phyloP scores from a whole-genome alignment of 169 alveolate genomes.

The Plasmodium vinckei region DNA sequence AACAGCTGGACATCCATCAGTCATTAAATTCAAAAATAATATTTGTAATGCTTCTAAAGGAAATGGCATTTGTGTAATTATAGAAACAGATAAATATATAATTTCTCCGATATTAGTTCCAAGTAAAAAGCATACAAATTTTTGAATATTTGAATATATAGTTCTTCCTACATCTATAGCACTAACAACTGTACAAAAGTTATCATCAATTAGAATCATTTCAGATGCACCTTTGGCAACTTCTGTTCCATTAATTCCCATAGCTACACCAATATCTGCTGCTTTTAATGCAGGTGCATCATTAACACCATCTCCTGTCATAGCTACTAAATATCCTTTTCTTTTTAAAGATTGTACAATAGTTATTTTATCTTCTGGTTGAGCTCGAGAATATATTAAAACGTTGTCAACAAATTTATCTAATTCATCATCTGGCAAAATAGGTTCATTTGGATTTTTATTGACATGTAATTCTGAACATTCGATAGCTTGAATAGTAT shows the following conservation, averaged over 20 bases:
- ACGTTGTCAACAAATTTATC: constrained; percentile 85
- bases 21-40: constrained; percentile 91
- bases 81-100: constrained; percentile 88
- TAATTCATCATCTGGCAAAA: constrained; percentile 85
- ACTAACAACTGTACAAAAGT: constrained; percentile 98
- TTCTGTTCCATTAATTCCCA: constrained; percentile 99
- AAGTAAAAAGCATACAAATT: constrained; percentile 93
- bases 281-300: constrained; percentile 99
- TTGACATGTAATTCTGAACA: constrained; percentile 83
- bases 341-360: constrained; percentile 91
- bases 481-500: constrained; percentile 12
- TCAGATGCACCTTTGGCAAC: constrained; percentile 99
- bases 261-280: constrained; percentile 99
- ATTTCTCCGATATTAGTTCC: constrained; percentile 95
- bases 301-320: constrained; percentile 99
- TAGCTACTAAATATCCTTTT: constrained; percentile 94
- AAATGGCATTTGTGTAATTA: constrained; percentile 89
- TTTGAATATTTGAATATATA: constrained; percentile 94
- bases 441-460: constrained; percentile 83
- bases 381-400: constrained; percentile 90
- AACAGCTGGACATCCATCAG: constrained; percentile 95
- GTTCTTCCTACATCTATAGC: constrained; percentile 99
- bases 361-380: constrained; percentile 93
- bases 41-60: constrained; percentile 94
- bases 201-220: constrained; percentile 99